A percentile compares a stretch with the other conserved stretches of the same genome.
These are phyloP conservation scores for Dothiorella sarmentorum DNA, from an alignment of 2,329 filamentous ascomycete genomes.

Conservation along the genomic window DNA sequence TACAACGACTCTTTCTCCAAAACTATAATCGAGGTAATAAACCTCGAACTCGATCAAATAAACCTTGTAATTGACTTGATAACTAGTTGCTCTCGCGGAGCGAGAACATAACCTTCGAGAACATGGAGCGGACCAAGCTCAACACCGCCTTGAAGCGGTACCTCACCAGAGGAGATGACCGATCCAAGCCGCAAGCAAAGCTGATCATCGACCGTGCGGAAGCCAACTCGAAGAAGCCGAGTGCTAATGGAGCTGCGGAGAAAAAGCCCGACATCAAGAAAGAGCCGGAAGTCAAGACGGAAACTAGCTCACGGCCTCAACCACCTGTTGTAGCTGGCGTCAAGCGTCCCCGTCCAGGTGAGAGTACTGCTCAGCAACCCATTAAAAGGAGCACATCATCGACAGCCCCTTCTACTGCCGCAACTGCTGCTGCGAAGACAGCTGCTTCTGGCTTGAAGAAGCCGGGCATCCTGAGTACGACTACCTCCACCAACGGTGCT, in stretches of 20 bases:
- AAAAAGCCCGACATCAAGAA: slow-evolving; percentile 11
- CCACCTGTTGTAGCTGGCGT: slow-evolving; percentile 20
- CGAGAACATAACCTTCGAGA: slow-evolving; percentile 59
- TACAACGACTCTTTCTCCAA: slow-evolving; percentile 41
- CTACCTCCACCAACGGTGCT: slow-evolving; percentile 24
- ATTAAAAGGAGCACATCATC: slow-evolving; percentile 31
- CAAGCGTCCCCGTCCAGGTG: slow-evolving; percentile 22
- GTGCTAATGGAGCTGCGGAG: slow-evolving; percentile 20
- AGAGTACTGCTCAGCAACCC: slow-evolving; percentile 21
- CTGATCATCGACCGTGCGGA: slow-evolving; percentile 50
- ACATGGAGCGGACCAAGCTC: slow-evolving; percentile 62
- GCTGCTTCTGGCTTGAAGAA: slow-evolving; percentile 26
- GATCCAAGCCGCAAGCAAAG: slow-evolving; percentile 60
- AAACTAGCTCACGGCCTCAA: not conserved
- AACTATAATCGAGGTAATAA: slow-evolving; percentile 39
- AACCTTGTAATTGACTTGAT: not conserved
- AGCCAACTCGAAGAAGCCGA: slow-evolving; percentile 40
- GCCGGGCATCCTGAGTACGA: slow-evolving; percentile 25
- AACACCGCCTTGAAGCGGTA: slow-evolving; percentile 62
- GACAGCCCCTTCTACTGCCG: not conserved
- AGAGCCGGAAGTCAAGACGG: not conserved
- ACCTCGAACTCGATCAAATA: slow-evolving; percentile 30
- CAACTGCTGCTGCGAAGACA: slow-evolving; percentile 12
- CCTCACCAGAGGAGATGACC: slow-evolving; percentile 61
- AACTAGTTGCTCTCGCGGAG: slow-evolving; percentile 60